Evolutionary conservation across 495 filamentous ascomycete species (phyloP), one percentile per base, ranked within the genome.

Genomic region (Podospora comata): DNA sequence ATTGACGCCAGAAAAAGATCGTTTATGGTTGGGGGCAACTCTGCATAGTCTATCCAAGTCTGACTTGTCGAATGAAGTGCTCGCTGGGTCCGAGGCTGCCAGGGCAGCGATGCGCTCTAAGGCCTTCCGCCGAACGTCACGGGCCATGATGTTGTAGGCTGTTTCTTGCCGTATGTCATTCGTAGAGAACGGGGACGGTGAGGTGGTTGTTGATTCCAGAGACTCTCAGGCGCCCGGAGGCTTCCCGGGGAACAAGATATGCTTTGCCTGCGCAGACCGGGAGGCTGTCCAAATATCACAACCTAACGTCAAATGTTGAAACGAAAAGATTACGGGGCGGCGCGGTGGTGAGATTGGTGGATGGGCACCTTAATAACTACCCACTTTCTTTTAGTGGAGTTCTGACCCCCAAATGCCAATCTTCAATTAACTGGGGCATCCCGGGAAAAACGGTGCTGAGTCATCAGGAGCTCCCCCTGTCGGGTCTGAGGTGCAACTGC

Each of bases 31-130:
- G 64, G 83, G 81, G 34, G 81, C 86, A 65, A 87, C 85, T 72
- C 80, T 84, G 68, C 85, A 87, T 26, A 94, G 79, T 65, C 85
- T 83, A 28, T 84, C 82, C 62, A 94, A 83, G 68, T 91, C 89
- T n/a, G 86, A 86, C 67, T 80, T 83, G 71, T 86, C 82, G 72
- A 86, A 85, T n/a, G 81, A 75, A 20, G 77, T 73, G 32, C 28
- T 63, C 16, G 77, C 68, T 6, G 84, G 78, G 66, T 84, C 80
- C 28, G 85, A 77, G 56, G 89, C 80, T 58, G 83, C 88, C 69
- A 86, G 87, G 13, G 81, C 82, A 67, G 90, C 91, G 66, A 94
- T 88, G 77, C 90, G 91, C 78, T 89, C 83, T 70, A 94, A 81
- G 48, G 91, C 90, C 60, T 83, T 82, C 65, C 82, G 82, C 77